These are phyloP conservation scores for Chloris gayana DNA, from an alignment of 176 grass and related monocot species.

Conservation along the genomic window DNA sequence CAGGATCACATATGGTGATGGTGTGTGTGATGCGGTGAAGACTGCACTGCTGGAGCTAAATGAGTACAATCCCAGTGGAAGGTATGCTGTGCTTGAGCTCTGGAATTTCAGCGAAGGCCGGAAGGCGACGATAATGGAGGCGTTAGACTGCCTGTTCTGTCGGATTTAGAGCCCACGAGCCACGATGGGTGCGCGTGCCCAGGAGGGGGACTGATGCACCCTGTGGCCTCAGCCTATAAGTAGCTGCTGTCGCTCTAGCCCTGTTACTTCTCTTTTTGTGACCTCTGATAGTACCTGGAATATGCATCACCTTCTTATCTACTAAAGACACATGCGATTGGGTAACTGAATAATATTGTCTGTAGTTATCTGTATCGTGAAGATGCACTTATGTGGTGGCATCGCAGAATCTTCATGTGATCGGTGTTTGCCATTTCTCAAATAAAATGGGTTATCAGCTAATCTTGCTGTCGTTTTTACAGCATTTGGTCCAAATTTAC, in stretches of 20 bases:
- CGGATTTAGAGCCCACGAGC: conserved; percentile 50
- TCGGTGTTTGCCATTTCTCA: not conserved
- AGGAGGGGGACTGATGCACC: conserved; percentile 11
- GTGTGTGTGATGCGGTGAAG: conserved; percentile 87
- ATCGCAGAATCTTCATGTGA: not conserved
- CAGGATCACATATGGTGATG: conserved; percentile 72
- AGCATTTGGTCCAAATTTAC: too few species aligned
- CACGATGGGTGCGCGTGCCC: too few species aligned
- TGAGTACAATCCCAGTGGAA: conserved; percentile 76
- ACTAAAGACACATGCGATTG: conserved; percentile 1
- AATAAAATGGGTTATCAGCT: not conserved
- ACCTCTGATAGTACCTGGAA: not conserved
- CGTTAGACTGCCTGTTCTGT: conserved; percentile 57
- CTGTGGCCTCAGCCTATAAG: not conserved
- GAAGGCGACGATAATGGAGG: conserved; percentile 79
- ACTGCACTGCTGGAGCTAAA: conserved; percentile 73
- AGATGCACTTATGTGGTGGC: conserved; percentile 14
- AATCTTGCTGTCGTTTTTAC: not conserved
- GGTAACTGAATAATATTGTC: conserved; percentile 1
- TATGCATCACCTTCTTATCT: not conserved
- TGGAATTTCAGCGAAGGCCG: conserved; percentile 79
- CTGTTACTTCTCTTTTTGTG: not conserved
- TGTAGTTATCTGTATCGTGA: not conserved
- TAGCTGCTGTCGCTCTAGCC: not conserved
- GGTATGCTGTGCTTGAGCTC: conserved; percentile 67